Percentiles rank a stretch among this genome's conserved stretches.
Conservation (phyloP, 2,329 filamentous ascomycete species). For the Fusarium sp. region DNA sequence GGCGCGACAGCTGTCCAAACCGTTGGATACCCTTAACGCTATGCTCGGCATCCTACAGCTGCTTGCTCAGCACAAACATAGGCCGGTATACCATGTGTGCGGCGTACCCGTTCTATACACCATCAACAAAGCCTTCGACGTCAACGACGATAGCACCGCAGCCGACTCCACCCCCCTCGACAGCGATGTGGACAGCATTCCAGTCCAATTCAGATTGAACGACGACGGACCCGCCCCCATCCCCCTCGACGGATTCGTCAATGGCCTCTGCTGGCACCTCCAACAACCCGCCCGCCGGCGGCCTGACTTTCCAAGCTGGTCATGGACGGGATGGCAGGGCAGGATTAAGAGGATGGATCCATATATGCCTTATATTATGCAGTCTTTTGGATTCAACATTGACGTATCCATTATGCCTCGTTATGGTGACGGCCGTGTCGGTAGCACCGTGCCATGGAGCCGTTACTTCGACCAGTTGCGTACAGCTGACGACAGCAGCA, state of each 20-base stretch:
- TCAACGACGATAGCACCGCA: neutral
- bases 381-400: neutral
- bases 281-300: neutral
- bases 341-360: neutral
- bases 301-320: neutral
- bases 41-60: neutral
- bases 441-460: neutral
- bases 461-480: neutral
- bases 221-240: too few relatives aligned
- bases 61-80: neutral
- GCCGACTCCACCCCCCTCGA: neutral
- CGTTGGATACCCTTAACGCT: neutral
- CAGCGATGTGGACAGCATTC: too few relatives aligned
- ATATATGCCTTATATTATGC: neutral
- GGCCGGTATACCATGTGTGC: neutral
- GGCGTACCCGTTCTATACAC: neutral
- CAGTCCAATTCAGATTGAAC: too few relatives aligned
- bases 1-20: neutral
- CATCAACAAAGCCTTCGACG: neutral
- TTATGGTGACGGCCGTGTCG: neutral
- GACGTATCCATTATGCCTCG: neutral
- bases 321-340: neutral
- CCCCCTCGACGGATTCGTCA: neutral
- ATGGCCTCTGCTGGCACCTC: neutral
- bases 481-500: neutral